Conservation (phyloP, 2,329 filamentous ascomycete genomes). For the Exophiala viscosa region DNA sequence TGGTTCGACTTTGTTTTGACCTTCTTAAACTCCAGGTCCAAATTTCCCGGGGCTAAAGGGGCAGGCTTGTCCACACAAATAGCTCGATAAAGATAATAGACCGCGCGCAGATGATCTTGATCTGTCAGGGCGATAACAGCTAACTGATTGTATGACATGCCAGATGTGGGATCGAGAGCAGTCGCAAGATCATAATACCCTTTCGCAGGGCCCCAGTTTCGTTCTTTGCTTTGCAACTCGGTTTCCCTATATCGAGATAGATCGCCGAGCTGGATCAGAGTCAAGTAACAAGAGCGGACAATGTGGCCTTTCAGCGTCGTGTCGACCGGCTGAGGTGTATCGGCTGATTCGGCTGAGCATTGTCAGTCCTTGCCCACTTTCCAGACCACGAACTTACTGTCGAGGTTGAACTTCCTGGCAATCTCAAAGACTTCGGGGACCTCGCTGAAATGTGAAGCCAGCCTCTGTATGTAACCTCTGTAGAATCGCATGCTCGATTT, state of each 20-base stretch:
- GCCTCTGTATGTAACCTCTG: conserved; percentile 73
- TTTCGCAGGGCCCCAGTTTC: conserved; percentile 74
- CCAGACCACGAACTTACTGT: conserved; percentile 36
- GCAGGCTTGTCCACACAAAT: conserved; percentile 71
- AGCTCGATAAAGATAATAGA: conserved; percentile 86
- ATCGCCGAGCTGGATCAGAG: conserved; percentile 83
- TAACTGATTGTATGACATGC: conserved; percentile 83
- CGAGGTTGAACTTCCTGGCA: conserved; percentile 49
- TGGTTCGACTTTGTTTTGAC: conserved; percentile 55
- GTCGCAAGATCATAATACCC: conserved; percentile 82
- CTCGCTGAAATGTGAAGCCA: conserved; percentile 59
- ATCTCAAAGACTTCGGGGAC: conserved; percentile 58
- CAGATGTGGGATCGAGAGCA: conserved; percentile 72
- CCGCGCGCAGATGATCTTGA: conserved; percentile 73
- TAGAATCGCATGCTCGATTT: conserved; percentile 88
- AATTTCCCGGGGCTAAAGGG: conserved; percentile 68
- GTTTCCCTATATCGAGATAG: conserved; percentile 78
- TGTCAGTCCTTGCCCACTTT: conserved; percentile 26
- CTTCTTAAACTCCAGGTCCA: conserved; percentile 75
- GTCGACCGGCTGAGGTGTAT: conserved; percentile 46
- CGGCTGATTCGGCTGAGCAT: conserved; percentile 45
- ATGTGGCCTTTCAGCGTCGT: conserved; percentile 52
- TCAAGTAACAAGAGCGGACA: conserved; percentile 76
- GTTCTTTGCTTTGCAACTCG: conserved; percentile 67
- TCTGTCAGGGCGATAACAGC: conserved; percentile 77